These are phyloP conservation scores for Debaryomyces castellii DNA, from an alignment of 805 yeast genomes.

Conservation along the genomic window DNA sequence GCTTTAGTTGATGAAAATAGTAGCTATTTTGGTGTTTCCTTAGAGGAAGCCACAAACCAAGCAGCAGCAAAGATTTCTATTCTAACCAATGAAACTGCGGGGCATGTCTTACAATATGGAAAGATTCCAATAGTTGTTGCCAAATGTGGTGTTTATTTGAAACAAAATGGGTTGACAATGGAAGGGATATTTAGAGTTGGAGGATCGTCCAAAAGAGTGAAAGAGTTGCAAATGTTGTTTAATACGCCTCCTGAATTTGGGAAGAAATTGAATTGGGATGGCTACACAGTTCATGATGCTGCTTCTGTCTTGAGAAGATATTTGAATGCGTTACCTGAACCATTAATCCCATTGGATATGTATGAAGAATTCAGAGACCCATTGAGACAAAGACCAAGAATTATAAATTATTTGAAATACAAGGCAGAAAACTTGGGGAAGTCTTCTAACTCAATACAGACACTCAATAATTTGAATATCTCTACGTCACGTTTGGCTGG, in stretches of 20 bases:
- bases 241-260: conserved; percentile 91
- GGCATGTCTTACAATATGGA: conserved; percentile 76
- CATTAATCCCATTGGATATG: conserved; percentile 74
- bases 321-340: conserved; percentile 87
- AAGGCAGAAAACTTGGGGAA: conserved; percentile 47
- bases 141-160: conserved; percentile 84
- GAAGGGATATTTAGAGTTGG: conserved; percentile 94
- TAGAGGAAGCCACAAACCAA: conserved; percentile 64
- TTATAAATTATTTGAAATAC: conserved; percentile 63
- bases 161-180: conserved; percentile 70
- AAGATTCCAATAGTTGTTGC: conserved; percentile 93
- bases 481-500: not conserved
- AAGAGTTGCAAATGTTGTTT: conserved; percentile 79
- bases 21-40: conserved; percentile 76
- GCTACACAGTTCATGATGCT: conserved; percentile 94
- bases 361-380: conserved; percentile 83
- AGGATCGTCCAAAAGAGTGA: conserved; percentile 85
- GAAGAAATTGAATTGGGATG: conserved; percentile 84
- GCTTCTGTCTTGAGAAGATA: conserved; percentile 86
- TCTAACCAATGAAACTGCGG: conserved; percentile 50
- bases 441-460: conserved; percentile 1
- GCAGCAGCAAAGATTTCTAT: conserved; percentile 79
- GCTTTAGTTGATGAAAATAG: conserved; percentile 45
- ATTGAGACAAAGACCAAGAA: conserved; percentile 58
- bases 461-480: not conserved